These are phyloP conservation scores for Crithidia expoeki DNA, from an alignment of 208 protist species.

Conservation along the genomic window DNA sequence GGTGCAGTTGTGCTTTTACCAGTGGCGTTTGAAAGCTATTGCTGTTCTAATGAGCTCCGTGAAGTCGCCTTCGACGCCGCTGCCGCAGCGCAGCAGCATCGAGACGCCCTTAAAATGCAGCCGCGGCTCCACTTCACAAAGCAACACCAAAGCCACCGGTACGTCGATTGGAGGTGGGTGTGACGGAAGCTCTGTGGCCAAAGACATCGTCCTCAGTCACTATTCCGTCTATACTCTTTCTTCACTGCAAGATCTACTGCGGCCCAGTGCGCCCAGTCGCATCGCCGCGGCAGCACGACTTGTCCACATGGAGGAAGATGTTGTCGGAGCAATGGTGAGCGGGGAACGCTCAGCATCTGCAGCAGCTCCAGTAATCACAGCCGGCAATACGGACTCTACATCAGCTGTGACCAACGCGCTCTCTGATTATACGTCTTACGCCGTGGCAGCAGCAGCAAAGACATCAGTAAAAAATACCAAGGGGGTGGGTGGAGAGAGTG, in stretches of 20 bases:
- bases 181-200: background rate
- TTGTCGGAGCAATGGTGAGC: background rate
- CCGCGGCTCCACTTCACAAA: background rate
- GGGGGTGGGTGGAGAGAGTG: no score
- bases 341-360: background rate
- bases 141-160: background rate
- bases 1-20: no score
- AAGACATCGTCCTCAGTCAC: conserved; percentile 3
- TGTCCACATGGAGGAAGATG: conserved; percentile 10
- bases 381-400: background rate
- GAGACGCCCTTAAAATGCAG: background rate
- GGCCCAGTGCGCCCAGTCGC: conserved; percentile 20
- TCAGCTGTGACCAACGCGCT: conserved; percentile 1
- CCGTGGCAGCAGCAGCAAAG: no score
- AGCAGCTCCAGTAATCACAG: background rate
- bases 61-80: conserved; percentile 8
- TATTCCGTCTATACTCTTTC: conserved; percentile 15
- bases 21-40: no score
- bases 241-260: conserved; percentile 24
- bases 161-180: background rate
- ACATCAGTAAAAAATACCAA: no score
- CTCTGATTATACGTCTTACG: no score
- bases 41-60: conserved; percentile 18
- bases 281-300: conserved; percentile 16
- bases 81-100: background rate